These are phyloP conservation scores for Aspergillus aculeatus DNA, from an alignment of 2,329 filamentous ascomycete species.

Conservation along the genomic window DNA sequence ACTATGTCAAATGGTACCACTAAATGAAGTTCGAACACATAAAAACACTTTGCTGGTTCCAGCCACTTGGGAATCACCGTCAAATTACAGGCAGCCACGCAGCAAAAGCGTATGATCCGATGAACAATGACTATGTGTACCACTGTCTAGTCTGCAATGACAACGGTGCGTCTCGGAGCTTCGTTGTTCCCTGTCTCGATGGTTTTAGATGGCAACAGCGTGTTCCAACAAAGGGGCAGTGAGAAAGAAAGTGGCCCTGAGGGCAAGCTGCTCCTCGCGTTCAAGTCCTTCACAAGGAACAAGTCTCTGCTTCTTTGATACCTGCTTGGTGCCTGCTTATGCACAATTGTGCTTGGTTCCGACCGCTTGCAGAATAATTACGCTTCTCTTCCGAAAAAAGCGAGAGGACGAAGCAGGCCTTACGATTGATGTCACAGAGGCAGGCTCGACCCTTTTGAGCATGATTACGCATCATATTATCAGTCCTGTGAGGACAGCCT, in stretches of 20 bases:
- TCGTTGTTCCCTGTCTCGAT: neutral
- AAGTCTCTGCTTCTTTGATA: too few relatives aligned
- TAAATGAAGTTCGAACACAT: neutral
- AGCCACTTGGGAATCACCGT: neutral
- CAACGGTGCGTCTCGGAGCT: neutral
- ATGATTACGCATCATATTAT: neutral
- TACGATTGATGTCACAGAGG: neutral
- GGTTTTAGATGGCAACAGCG: neutral
- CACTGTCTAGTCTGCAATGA: neutral
- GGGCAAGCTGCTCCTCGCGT: too few relatives aligned
- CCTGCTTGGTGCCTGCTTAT: too few relatives aligned
- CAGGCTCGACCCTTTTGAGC: neutral
- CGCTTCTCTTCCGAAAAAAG: neutral
- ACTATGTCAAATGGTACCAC: neutral
- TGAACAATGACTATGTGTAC: too few relatives aligned
- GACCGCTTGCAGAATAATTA: neutral
- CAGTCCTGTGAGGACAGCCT: neutral
- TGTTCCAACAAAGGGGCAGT: too few relatives aligned
- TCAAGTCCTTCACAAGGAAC: too few relatives aligned
- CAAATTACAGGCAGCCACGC: too few relatives aligned
- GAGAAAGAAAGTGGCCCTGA: too few relatives aligned
- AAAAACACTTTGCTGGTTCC: neutral
- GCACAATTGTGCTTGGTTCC: too few relatives aligned
- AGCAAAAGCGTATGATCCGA: neutral
- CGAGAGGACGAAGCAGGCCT: neutral